Percentiles rank a stretch among this genome's conserved stretches.
These are phyloP conservation scores for Dryadomyces sulphureus DNA, from an alignment of 2,329 filamentous ascomycete genomes.

Conservation along the genomic window DNA sequence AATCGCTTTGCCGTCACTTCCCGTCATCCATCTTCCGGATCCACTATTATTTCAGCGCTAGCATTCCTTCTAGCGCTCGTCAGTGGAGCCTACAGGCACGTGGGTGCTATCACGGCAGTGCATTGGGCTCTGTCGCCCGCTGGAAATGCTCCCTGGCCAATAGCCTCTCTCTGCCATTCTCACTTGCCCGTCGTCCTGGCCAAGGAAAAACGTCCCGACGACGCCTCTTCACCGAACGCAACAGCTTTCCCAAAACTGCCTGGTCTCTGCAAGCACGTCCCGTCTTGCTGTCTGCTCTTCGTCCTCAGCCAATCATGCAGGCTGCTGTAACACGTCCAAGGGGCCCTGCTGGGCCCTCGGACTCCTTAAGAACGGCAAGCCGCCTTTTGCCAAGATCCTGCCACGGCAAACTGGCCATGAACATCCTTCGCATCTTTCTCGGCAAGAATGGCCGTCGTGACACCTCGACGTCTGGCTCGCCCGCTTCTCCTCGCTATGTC, in stretches of 20 bases:
- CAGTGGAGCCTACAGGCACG: neutral
- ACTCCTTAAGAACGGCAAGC: too few relatives aligned
- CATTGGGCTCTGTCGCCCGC: neutral
- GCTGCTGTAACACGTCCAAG: neutral
- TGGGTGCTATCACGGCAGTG: neutral
- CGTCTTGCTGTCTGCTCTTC: neutral
- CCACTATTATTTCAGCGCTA: too few relatives aligned
- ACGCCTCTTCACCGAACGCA: neutral
- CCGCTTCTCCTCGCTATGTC: neutral
- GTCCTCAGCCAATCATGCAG: neutral
- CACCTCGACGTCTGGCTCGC: neutral
- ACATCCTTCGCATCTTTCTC: too few relatives aligned
- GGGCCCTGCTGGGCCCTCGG: neutral
- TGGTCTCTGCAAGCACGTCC: neutral
- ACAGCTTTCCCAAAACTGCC: neutral
- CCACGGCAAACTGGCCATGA: too few relatives aligned
- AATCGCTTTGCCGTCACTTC: too few relatives aligned
- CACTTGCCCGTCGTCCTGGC: too few relatives aligned
- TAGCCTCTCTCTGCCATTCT: too few relatives aligned
- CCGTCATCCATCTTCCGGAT: too few relatives aligned
- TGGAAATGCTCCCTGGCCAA: neutral
- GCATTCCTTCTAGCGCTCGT: neutral
- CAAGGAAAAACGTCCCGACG: neutral
- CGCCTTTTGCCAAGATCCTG: too few relatives aligned
- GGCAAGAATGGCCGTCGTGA: neutral